A percentile compares a stretch with the other conserved stretches of the same genome.
phyloP scores from a whole-genome alignment of 73 alveolate species.

The Tetrahymena borealis region DNA sequence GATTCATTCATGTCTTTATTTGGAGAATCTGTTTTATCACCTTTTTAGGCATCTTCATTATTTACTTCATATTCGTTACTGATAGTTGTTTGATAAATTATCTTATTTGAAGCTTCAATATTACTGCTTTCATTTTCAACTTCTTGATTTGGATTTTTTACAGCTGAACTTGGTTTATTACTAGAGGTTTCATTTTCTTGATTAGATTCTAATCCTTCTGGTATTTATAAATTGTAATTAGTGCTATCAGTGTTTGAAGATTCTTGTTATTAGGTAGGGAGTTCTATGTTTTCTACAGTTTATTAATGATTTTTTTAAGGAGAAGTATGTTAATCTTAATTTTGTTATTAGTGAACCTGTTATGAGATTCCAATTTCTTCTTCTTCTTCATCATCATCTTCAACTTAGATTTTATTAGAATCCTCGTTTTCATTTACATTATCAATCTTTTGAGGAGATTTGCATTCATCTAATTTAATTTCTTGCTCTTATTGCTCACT shows the following conservation, averaged over 20 bases:
- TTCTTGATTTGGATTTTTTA: background rate
- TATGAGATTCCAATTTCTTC: background rate
- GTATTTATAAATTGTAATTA: background rate
- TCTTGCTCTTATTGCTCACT: too few relatives aligned
- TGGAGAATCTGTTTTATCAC: background rate
- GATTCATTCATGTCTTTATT: background rate
- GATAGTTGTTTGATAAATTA: background rate
- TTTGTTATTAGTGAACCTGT: background rate
- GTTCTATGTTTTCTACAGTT: background rate
- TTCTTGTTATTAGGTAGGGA: too few relatives aligned
- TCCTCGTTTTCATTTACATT: too few relatives aligned
- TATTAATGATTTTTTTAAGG: background rate
- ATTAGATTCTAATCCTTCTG: background rate
- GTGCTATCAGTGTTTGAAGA: background rate
- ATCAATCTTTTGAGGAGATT: too few relatives aligned
- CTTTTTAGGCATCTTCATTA: background rate
- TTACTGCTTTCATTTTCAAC: background rate
- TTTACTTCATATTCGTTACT: background rate
- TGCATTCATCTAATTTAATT: too few relatives aligned
- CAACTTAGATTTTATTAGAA: too few relatives aligned
- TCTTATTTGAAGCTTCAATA: background rate
- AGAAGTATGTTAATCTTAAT: background rate
- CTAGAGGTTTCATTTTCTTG: background rate
- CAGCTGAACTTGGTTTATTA: background rate
- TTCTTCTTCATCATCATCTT: background rate